Conservation (phyloP, 139 green algal genomes). For the Pseudopediastrum boryanum region DNA sequence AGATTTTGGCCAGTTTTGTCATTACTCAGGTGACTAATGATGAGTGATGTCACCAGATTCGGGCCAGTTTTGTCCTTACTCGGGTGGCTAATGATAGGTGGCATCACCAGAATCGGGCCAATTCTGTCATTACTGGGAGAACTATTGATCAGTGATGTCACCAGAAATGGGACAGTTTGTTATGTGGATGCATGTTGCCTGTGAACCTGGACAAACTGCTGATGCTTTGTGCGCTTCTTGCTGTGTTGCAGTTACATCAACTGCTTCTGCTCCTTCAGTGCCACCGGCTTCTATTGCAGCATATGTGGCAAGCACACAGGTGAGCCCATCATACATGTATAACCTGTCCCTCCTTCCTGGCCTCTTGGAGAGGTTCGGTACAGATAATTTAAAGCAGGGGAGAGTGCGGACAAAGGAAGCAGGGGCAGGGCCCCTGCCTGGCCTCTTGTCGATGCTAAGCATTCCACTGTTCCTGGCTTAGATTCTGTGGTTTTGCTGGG, state of each 20-base stretch:
- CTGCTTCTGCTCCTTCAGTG: constrained; percentile 58
- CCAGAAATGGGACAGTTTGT: background rate
- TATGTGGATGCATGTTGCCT: background rate
- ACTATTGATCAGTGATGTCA: background rate
- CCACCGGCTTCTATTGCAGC: constrained; percentile 63
- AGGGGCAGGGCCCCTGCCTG: too few relatives aligned
- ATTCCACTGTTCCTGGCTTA: too few relatives aligned
- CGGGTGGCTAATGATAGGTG: too few relatives aligned
- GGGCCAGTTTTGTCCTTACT: too few relatives aligned
- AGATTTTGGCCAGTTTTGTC: too few relatives aligned
- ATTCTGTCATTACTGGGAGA: background rate
- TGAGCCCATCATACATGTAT: background rate
- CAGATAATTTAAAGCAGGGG: too few relatives aligned
- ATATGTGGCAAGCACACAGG: constrained; percentile 71
- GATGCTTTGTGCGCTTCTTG: background rate
- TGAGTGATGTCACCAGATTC: too few relatives aligned
- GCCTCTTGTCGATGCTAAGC: too few relatives aligned
- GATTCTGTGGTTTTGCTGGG: too few relatives aligned
- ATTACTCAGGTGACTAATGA: too few relatives aligned
- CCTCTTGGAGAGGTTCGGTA: background rate
- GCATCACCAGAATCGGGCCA: too few relatives aligned
- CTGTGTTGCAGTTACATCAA: constrained; percentile 70
- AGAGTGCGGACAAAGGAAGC: too few relatives aligned
- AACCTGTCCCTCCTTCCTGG: background rate
- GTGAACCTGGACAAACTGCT: background rate